Evolutionary conservation across 352 stramenopile genomes (phyloP), one percentile per base, ranked within the genome.

Genomic region (Phytophthora fragariaefolia): DNA sequence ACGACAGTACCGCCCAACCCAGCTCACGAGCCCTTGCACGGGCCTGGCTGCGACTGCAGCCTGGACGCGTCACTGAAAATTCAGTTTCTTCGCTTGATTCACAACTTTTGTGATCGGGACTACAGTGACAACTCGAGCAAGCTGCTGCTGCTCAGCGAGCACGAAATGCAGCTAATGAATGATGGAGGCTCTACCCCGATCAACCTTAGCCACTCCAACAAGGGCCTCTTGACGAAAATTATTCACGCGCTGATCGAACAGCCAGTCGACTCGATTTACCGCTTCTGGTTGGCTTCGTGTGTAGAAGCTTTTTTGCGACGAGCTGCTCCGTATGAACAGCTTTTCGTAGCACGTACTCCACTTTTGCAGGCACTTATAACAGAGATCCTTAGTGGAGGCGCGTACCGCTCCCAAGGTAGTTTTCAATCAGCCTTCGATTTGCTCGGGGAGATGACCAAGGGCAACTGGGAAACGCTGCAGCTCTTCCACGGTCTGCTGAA

Each of bases 61-160:
- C 80, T 98, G 28, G 96, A 98, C 52, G 96, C 86, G 38, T 97
- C 94, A 15, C 66, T 99, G 18, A 96, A 97, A 70, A 97, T 99
- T 40, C 96, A 99, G 74, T 99, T 97, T 62, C 72, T 99, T 56
- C 82, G 96, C 2, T 65, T 99, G 10, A 91, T 99, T 38, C 97
- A 99, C 77, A 99, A 99, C 59, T 98, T 98, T 58, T 98, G 96
- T 55, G 97, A 99, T 58, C 88, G 94, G 17, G 96, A 99, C 51
- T 96, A 91, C 67, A 91, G 89, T 24, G 81, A 93, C 50, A 92
- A 92, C 38, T 74, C 72, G 0, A 94, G 85, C 77, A 95, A 95
- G 59, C 63, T 93, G n/a, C 54, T 95, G 50, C 60, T 96, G 6
- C 79, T 96, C 8, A 94, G 86, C 66, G 74, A 86, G 26, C 67